A percentile compares a stretch with the other conserved stretches of the same genome.
These are phyloP conservation scores for Endocladia muricata DNA, from an alignment of 31 red algal species.

Conservation along the genomic window DNA sequence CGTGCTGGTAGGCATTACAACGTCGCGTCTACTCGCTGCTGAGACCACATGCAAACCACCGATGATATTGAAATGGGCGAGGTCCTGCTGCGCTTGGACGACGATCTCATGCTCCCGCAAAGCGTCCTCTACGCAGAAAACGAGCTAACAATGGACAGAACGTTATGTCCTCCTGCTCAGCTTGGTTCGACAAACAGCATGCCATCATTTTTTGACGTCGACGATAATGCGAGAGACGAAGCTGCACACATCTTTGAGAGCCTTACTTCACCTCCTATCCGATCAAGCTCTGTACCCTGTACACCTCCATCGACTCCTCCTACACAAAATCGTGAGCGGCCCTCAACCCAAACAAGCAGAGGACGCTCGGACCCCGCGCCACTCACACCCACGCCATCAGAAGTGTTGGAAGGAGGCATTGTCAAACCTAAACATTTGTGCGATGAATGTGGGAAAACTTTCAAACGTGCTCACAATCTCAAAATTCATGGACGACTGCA, in stretches of 20 bases:
- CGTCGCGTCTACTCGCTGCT: no score
- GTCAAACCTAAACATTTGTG: constrained; percentile 25
- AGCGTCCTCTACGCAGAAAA: background rate
- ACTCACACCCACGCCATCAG: background rate
- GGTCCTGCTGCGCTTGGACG: background rate
- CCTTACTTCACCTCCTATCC: no score
- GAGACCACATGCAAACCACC: no score
- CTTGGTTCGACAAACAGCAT: no score
- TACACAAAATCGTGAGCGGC: background rate
- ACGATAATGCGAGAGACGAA: no score
- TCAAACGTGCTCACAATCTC: constrained; percentile 67
- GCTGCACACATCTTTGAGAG: no score
- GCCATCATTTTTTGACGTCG: no score
- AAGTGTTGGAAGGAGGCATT: background rate
- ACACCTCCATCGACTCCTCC: background rate
- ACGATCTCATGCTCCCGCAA: background rate
- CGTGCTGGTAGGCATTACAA: no score
- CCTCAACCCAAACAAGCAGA: background rate
- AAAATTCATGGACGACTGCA: constrained; percentile 74
- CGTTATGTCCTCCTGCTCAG: no score
- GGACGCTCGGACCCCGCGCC: background rate
- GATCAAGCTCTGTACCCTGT: no score
- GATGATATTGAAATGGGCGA: background rate
- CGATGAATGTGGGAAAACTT: constrained; percentile 41
- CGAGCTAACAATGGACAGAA: no score